phyloP scores from a whole-genome alignment of 2,329 filamentous ascomycete species.

The Ophiognomonia clavigignenti-juglandacearum region DNA sequence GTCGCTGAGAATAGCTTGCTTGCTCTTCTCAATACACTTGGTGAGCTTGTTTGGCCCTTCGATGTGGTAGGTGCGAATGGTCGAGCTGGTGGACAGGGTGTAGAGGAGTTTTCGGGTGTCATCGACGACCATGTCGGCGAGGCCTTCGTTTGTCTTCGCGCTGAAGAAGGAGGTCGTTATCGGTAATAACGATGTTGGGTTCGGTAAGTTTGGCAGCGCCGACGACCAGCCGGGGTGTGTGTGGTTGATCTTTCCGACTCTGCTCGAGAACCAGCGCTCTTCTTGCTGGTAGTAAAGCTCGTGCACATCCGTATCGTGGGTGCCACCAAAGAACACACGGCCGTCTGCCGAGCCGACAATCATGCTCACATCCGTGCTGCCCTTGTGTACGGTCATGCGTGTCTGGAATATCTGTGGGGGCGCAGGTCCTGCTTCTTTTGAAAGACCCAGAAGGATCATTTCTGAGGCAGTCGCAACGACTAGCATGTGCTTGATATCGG shows the following conservation, averaged over 20 bases:
- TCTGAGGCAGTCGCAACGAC: conserved; percentile 84
- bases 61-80: conserved; percentile 88
- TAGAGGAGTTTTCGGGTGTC: conserved; percentile 86
- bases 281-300: conserved; percentile 96
- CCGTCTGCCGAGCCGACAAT: conserved; percentile 81
- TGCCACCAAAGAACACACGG: conserved; percentile 88
- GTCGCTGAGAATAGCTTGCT: conserved; percentile 58
- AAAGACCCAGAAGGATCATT: conserved; percentile 82
- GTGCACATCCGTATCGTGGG: conserved; percentile 78
- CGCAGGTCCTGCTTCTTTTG: conserved; percentile 51
- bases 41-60: conserved; percentile 58
- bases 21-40: conserved; percentile 62
- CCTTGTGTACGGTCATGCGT: conserved; percentile 73
- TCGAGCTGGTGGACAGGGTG: conserved; percentile 81
- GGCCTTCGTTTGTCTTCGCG: conserved; percentile 52
- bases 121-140: conserved; percentile 80
- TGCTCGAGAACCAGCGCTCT: conserved; percentile 91
- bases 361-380: conserved; percentile 69
- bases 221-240: conserved; percentile 68
- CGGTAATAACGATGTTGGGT: conserved; percentile 37
- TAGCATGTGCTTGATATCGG: conserved; percentile 79
- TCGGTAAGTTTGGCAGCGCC: conserved; percentile 49
- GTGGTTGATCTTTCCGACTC: conserved; percentile 85
- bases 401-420: conserved; percentile 78
- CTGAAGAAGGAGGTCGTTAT: conserved; percentile 43